Percentiles rank a stretch among this genome's conserved stretches.
These are phyloP conservation scores for Allium sativum DNA, from an alignment of 106 monocot genomes.

Conservation along the genomic window DNA sequence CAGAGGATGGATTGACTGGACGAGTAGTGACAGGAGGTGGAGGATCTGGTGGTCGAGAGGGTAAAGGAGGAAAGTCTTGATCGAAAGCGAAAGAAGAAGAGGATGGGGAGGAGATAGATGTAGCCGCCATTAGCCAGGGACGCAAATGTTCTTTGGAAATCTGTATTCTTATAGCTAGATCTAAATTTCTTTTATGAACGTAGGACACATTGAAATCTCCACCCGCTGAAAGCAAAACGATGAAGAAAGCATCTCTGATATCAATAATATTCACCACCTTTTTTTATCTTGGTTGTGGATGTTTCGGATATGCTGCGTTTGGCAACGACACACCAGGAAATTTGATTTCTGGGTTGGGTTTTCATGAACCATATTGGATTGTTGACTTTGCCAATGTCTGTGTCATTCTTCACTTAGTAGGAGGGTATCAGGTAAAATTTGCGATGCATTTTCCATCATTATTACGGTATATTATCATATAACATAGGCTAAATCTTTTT, in stretches of 20 bases:
- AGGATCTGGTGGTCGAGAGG: no score
- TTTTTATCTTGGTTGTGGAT: conserved; percentile 78
- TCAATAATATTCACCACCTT: conserved; percentile 46
- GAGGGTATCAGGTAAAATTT: conserved; percentile 83
- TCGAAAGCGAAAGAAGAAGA: no score
- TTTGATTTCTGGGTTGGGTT: conserved; percentile 81
- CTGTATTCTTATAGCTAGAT: no score
- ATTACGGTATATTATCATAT: no score
- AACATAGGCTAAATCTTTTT: no score
- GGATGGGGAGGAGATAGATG: no score
- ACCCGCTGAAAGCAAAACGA: conserved; percentile 55
- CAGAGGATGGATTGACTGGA: no score
- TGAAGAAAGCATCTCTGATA: conserved; percentile 53
- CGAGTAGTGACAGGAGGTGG: no score
- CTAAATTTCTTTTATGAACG: background rate
- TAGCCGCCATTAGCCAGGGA: no score
- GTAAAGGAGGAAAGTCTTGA: no score
- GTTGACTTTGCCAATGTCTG: conserved; percentile 51
- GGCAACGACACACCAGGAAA: conserved; percentile 68
- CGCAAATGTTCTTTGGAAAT: no score
- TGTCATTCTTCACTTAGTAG: conserved; percentile 70
- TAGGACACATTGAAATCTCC: conserved; percentile 69
- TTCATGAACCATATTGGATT: conserved; percentile 81
- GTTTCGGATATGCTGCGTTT: conserved; percentile 85
- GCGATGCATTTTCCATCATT: no score